phyloP scores from a whole-genome alignment of 495 filamentous ascomycete species.

The Penicillium nucicola region DNA sequence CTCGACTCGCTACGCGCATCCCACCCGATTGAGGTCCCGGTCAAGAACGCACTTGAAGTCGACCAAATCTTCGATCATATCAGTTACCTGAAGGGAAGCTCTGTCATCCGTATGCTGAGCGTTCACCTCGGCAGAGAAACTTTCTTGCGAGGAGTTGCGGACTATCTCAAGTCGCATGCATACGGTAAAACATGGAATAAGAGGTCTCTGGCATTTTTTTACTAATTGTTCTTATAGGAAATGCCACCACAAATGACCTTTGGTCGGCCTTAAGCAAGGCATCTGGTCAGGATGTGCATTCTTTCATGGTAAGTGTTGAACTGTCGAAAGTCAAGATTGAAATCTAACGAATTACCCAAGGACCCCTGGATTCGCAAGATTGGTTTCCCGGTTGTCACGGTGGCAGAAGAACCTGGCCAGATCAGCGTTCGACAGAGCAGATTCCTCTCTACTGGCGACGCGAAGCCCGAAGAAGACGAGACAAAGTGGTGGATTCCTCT shows the following conservation, averaged over 20 bases:
- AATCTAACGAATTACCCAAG: slow-evolving; percentile 32
- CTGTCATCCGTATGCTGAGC: slow-evolving; percentile 91
- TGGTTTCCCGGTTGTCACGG: slow-evolving; percentile 85
- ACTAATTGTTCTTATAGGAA: slow-evolving; percentile 44
- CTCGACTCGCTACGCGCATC: slow-evolving; percentile 86
- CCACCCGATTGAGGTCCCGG: slow-evolving; percentile 92
- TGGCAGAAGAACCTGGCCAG: slow-evolving; percentile 77
- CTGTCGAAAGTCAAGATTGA: neutral
- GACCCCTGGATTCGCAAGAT: slow-evolving; percentile 90
- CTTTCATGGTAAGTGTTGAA: slow-evolving; percentile 64
- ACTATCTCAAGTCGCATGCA: slow-evolving; percentile 81
- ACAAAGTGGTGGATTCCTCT: slow-evolving; percentile 97
- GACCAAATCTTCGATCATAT: slow-evolving; percentile 97
- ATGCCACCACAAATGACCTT: slow-evolving; percentile 88
- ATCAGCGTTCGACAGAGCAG: slow-evolving; percentile 80
- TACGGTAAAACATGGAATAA: slow-evolving; percentile 49
- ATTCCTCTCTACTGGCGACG: slow-evolving; percentile 88
- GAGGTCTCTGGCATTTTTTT: neutral
- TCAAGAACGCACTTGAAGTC: slow-evolving; percentile 84
- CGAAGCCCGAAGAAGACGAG: slow-evolving; percentile 83
- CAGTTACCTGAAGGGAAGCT: slow-evolving; percentile 93
- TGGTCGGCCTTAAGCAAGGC: slow-evolving; percentile 89
- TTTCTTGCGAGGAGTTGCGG: slow-evolving; percentile 84
- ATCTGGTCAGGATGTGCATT: slow-evolving; percentile 81
- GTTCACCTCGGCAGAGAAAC: slow-evolving; percentile 78